phyloP scores from a whole-genome alignment of 805 yeast genomes.

The Yarrowia hollandica region DNA sequence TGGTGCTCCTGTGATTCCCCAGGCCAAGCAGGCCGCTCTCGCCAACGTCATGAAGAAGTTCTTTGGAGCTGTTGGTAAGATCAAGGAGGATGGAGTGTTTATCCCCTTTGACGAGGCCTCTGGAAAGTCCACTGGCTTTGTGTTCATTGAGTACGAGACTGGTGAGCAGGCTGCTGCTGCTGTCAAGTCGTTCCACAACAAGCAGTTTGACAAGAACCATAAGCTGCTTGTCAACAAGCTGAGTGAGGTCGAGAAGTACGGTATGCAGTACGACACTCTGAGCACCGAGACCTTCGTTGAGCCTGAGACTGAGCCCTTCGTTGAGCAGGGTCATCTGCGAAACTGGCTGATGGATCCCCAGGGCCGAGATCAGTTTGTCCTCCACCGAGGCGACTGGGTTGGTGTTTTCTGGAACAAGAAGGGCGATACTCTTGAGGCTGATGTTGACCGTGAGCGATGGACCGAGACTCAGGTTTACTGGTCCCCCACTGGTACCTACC shows the following conservation, averaged over 20 bases:
- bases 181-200: conserved; percentile 76
- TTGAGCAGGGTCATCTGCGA: conserved; percentile 75
- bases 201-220: conserved; percentile 92
- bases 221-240: conserved; percentile 80
- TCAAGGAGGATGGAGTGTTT: conserved; percentile 62
- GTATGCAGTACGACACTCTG: conserved; percentile 55
- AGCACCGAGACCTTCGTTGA: conserved; percentile 56
- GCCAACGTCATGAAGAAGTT: conserved; percentile 82
- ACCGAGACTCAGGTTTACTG: conserved; percentile 84
- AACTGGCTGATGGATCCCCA: conserved; percentile 88
- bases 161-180: conserved; percentile 72
- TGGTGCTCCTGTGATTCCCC: conserved; percentile 96
- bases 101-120: conserved; percentile 65
- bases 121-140: conserved; percentile 79
- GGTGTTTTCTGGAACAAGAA: conserved; percentile 85
- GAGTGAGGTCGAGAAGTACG: conserved; percentile 78
- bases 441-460: conserved; percentile 76
- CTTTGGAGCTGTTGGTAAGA: conserved; percentile 73
- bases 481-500: conserved; percentile 89
- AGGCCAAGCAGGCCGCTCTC: conserved; percentile 77
- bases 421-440: conserved; percentile 69
- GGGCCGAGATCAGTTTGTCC: conserved; percentile 86
- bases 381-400: conserved; percentile 77
- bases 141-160: conserved; percentile 75
- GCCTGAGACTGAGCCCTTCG: conserved; percentile 71